Base-by-base conservation (phyloP, 176 grass and related monocot species). In the Cocos nucifera region DNA sequence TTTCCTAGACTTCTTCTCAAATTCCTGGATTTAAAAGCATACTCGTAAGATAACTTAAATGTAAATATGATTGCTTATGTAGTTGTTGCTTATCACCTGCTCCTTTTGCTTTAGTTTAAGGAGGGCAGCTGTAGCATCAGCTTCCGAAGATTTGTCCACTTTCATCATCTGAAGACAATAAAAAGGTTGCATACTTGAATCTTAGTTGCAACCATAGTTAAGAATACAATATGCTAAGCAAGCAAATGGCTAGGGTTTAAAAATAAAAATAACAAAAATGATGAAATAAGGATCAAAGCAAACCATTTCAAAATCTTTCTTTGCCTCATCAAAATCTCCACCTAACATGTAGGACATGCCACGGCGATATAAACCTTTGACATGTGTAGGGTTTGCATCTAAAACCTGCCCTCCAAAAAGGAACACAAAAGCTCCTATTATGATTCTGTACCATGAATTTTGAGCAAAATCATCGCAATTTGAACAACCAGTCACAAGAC, bases 221-320 rank as follows among this genome's bases (percentile, higher is more conserved):
- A 23, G 9, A 14, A 9, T 12, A 44, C 35, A 44, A 2, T 44
- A 44, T 44, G 35, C 8, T 1, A 66, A 57, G 62, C 28, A 10
- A 57, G 22, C 9, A 49, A 14, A 57, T 19, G 19, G 49, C n/a
- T 21, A 61, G 48, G 61, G 61, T 69, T 69, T 30, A 39, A 30
- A 54, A 76, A 19, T 32, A 25, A 50, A 59, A 61, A 21, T 21
- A 21, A 21, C 21, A 21, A 25, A 50, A 63, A 48, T 44, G 21
- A 44, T 2, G 10, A 14, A 44, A 44, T 3, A 44, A 44, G 35
- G 10, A 44, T 44, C 35, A 12, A 44, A 44, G 10, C 74, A 12
- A 74, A 92, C 93, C 78, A 66, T 90, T 67, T 88, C 84, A 73
- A 92, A 97, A 88, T 97, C 87, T n/a, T 78, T 86, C 74, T 55